A percentile compares a stretch with the other conserved stretches of the same genome.
phyloP scores from a whole-genome alignment of 1,284 basidiomycete species.

The Ganoderma lucidum region DNA sequence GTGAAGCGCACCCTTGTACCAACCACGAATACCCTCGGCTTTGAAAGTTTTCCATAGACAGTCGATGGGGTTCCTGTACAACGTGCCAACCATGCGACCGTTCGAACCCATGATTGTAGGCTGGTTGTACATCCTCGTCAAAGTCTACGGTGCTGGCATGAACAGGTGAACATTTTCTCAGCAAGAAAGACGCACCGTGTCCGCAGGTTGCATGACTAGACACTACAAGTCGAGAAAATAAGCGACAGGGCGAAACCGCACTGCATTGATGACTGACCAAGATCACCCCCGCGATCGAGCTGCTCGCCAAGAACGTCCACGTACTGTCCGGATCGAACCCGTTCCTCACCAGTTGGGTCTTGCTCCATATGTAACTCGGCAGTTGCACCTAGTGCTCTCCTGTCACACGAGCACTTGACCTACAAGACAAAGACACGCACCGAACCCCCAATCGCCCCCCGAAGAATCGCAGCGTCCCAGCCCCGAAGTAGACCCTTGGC shows the following conservation, averaged over 20 bases:
- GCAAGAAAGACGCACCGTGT: not conserved
- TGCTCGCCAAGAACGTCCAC: conserved; percentile 87
- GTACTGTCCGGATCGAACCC: conserved; percentile 75
- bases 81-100: not conserved
- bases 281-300: conserved; percentile 67
- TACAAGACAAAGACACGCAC: conserved; percentile 46
- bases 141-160: not conserved
- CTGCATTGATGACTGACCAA: not conserved
- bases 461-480: conserved; percentile 88
- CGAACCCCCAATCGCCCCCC: conserved; percentile 81
- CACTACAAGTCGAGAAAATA: not conserved
- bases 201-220: not conserved
- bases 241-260: not conserved
- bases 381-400: conserved; percentile 74
- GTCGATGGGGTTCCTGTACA: not conserved
- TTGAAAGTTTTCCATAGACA: not conserved
- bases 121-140: conserved; percentile 4
- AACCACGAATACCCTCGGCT: not conserved
- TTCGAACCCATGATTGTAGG: not conserved
- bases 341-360: conserved; percentile 70
- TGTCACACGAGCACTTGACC: not conserved
- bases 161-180: not conserved
- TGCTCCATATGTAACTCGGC: conserved; percentile 92
- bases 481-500: conserved; percentile 68
- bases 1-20: not conserved